A percentile compares a stretch with the other conserved stretches of the same genome.
Conservation (phyloP, 1,284 basidiomycete genomes). For the Trichosporon ovoides region DNA sequence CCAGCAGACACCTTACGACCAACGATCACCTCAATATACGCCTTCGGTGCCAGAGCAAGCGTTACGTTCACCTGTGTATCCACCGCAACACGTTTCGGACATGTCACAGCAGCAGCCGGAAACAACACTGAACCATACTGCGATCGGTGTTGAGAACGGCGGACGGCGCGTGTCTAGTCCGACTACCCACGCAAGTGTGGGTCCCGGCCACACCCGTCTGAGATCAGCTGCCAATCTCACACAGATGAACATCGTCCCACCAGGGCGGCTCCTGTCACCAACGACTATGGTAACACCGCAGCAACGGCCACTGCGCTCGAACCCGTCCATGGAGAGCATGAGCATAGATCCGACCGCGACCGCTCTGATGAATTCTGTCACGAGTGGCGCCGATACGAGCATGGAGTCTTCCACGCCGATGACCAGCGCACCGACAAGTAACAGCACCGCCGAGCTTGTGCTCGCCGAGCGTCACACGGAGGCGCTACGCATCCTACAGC, state of each 20-base stretch:
- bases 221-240: constrained; percentile 2
- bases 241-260: not conserved
- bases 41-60: constrained; percentile 13
- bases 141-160: not conserved
- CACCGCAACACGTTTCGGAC: constrained; percentile 8
- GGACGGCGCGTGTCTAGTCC: not conserved
- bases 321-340: constrained; percentile 3
- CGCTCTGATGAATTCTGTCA: not conserved
- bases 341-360: not conserved
- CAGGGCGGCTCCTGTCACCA: not conserved
- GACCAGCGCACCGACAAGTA: not conserved
- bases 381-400: not conserved
- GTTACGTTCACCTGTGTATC: constrained; percentile 14
- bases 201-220: not conserved
- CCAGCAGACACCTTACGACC: constrained; percentile 9
- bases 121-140: not conserved
- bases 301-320: not conserved
- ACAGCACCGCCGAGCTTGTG: constrained; percentile 4
- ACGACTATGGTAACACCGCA: not conserved
- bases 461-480: constrained; percentile 33
- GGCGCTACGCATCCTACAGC: constrained; percentile 34
- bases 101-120: constrained; percentile 6
- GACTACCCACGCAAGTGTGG: not conserved
- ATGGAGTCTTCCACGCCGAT: not conserved
- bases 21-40: constrained; percentile 15